Evolutionary conservation across 1,284 basidiomycete species (phyloP), one percentile per base, ranked within the genome.

Genomic region (Heliocybe sulcata): DNA sequence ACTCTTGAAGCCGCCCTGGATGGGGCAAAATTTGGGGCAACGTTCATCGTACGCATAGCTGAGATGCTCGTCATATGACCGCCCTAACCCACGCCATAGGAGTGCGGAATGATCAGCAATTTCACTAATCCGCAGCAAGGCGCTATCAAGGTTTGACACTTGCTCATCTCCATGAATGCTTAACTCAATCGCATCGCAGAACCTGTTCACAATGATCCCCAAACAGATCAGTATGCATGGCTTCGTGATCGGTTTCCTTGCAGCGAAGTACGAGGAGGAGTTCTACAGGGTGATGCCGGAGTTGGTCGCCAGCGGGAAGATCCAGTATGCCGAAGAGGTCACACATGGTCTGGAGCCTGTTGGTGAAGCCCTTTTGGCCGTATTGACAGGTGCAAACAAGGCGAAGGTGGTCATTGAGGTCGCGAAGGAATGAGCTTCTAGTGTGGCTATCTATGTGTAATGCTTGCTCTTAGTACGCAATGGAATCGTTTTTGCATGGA

Each of bases 381-480:
- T 85, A 9, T 79, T 78, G 62, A 73, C 71, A 45, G 85, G 85
- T 0, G 68, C 66, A 54, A 87, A 86, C 63, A 73, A 69, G 22
- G 85, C 77, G 1, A 87, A 87, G 68, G 75, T 73, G 10, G 74
- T 83, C 2, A 65, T 83, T 23, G 61, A 74, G 33, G 78, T 83
- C 16, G 74, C 74, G 0, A 69, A 77, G 38, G 69, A 74, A 38
- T 69, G 64, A 58, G 42, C 42, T 20, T n/a, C n/a, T n/a, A n/a
- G n/a, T n/a, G n/a, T n/a, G n/a, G n/a, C n/a, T n/a, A n/a, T n/a
- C n/a, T n/a, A n/a, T n/a, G n/a, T n/a, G n/a, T n/a, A n/a, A n/a
- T n/a, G n/a, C n/a, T n/a, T n/a, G n/a, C n/a, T n/a, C n/a, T n/a
- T n/a, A n/a, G n/a, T n/a, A n/a, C n/a, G n/a, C n/a, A n/a, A n/a